Evolutionary conservation across 345 rosid genomes (phyloP).

Genomic region (Arabis hirsuta): DNA sequence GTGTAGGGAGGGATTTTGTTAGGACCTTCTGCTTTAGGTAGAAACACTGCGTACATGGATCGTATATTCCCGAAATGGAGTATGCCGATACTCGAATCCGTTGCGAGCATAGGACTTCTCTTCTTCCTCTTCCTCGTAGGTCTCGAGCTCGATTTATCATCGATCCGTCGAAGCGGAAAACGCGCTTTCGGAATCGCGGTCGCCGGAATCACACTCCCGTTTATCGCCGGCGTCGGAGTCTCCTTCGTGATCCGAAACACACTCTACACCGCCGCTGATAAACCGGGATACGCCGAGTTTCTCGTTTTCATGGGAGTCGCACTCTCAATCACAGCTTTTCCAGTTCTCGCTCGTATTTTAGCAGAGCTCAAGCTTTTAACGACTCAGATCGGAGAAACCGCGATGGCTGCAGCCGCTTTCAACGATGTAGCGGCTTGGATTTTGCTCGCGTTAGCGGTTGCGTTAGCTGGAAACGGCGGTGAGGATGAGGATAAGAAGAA

Average conservation of each 20-base stretch:
- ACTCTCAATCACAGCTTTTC: slow-evolving; percentile 94
- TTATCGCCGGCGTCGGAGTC: slow-evolving; percentile 66
- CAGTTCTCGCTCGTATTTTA: slow-evolving; percentile 85
- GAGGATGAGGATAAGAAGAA: slow-evolving; percentile 52
- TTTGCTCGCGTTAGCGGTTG: slow-evolving; percentile 75
- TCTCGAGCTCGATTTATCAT: slow-evolving; percentile 73
- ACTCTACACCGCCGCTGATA: slow-evolving; percentile 45
- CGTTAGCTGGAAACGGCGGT: slow-evolving; percentile 62
- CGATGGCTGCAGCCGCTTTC: slow-evolving; percentile 94
- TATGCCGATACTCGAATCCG: slow-evolving; percentile 69
- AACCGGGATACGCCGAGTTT: slow-evolving; percentile 66
- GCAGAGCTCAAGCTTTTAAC: slow-evolving; percentile 88
- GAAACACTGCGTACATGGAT: slow-evolving; percentile 55
- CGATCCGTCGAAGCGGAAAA: slow-evolving; percentile 68
- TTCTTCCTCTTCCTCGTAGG: slow-evolving; percentile 94
- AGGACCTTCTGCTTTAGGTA: slow-evolving; percentile 81
- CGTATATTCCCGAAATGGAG: slow-evolving; percentile 75
- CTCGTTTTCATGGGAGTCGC: slow-evolving; percentile 92
- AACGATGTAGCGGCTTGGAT: slow-evolving; percentile 93
- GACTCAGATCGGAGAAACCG: slow-evolving; percentile 69
- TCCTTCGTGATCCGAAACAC: slow-evolving; percentile 60
- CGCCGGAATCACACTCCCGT: slow-evolving; percentile 76
- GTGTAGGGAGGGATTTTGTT: slow-evolving; percentile 80
- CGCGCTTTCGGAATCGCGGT: slow-evolving; percentile 75
- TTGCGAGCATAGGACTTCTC: slow-evolving; percentile 80